Evolutionary conservation across 768 basidiomycete species (phyloP), one percentile per base, ranked within the genome.

Genomic region (Xerocomellus intermedius): DNA sequence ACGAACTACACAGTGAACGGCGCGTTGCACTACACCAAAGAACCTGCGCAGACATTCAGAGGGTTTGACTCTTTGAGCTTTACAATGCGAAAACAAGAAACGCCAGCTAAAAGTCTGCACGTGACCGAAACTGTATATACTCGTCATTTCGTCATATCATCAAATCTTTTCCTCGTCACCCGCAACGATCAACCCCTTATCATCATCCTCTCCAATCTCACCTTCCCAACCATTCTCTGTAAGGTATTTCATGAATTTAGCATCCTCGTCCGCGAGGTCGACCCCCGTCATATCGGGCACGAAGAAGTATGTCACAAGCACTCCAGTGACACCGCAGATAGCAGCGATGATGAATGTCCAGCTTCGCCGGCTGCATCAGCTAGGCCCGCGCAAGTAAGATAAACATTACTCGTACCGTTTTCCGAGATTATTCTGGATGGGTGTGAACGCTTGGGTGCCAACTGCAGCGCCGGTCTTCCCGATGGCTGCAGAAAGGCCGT

Each of bases 391-490:
- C 16, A 48, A 26, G 19, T 17, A 13, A 47, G 32, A 45, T 16
- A 43, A 24, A 48, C 0, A 49, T 19, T 5, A 42, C 47, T 67
- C 74, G 42, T 61, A 82, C 81, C 76, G 79, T 63, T 85, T 82
- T 14, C 87, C 87, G n/a, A 86, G 79, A 63, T 86, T 77, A 51
- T 73, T 72, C 62, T 85, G 82, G 56, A 88, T 86, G 4, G 86
- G 86, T 4, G 84, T 86, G 66, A 87, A 87, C 1, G 79, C 83
- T 62, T 87, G 85, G 0, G 83, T 85, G 9, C 86, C 86, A 48
- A 87, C 55, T n/a, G 84, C 87, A 19, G 87, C 89, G 5, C 88
- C 88, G 3, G 84, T 75, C 63, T 87, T 88, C 9, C 86, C 85
- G 8, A 88, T 70, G 0, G 85, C 85, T 8, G 86, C 86, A 26